A percentile compares a stretch with the other conserved stretches of the same genome.
Evolutionary conservation across 345 rosid species (phyloP).

Genomic region (Pugionium dolabratum): DNA sequence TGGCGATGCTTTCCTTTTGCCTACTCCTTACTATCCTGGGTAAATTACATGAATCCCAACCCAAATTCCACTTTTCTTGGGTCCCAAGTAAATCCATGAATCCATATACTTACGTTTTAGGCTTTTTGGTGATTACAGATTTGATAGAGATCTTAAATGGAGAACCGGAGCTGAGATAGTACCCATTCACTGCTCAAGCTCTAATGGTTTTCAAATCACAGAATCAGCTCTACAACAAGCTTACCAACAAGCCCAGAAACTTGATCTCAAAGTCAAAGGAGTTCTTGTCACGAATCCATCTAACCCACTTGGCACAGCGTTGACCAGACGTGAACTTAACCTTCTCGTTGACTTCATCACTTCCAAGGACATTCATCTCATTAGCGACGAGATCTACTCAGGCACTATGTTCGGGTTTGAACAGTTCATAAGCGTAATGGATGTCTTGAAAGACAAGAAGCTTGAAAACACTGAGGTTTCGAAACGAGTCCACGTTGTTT

Average conservation of each 20-base stretch:
- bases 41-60: conserved; percentile 32
- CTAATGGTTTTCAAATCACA: conserved; percentile 62
- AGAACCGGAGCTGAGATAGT: conserved; percentile 63
- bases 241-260: conserved; percentile 61
- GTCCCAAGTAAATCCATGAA: conserved; percentile 25
- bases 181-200: conserved; percentile 59
- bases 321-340: conserved; percentile 56
- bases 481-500: conserved; percentile 66
- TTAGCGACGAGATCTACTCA: conserved; percentile 82
- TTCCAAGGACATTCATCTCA: conserved; percentile 60
- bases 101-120: conserved; percentile 26
- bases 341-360: conserved; percentile 66
- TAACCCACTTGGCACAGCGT: conserved; percentile 75
- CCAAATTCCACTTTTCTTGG: conserved; percentile 32
- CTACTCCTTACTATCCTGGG: conserved; percentile 90
- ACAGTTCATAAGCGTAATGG: conserved; percentile 65
- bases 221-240: conserved; percentile 63
- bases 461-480: conserved; percentile 50
- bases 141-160: conserved; percentile 80
- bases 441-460: conserved; percentile 57
- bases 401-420: conserved; percentile 77
- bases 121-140: conserved; percentile 45
- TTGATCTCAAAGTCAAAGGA: conserved; percentile 69
- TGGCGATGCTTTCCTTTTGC: conserved; percentile 80
- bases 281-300: conserved; percentile 83